These are phyloP conservation scores for Vitis amurensis DNA, from an alignment of 164 flowering plant species.

Conservation along the genomic window DNA sequence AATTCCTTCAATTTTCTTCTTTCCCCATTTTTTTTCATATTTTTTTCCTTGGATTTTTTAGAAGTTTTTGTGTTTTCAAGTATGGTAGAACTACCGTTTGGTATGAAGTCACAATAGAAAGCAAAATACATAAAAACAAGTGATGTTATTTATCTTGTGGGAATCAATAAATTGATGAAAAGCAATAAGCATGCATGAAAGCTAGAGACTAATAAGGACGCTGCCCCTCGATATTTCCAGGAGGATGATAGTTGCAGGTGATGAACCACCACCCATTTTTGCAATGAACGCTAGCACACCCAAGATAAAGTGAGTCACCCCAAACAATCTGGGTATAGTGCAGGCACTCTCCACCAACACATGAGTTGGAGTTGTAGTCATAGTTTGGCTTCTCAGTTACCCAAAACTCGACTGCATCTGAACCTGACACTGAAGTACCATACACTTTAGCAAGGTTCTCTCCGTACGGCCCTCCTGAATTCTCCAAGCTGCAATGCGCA, in stretches of 20 bases:
- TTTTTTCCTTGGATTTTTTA: too few relatives aligned
- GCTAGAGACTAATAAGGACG: constrained; percentile 1
- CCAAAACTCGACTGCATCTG: constrained; percentile 30
- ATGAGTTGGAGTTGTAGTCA: constrained; percentile 25
- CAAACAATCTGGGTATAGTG: constrained; percentile 55
- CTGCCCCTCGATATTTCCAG: constrained; percentile 2
- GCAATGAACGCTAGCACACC: constrained; percentile 45
- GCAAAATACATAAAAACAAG: too few relatives aligned
- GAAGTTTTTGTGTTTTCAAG: too few relatives aligned
- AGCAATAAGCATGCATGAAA: neutral
- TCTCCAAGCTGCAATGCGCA: constrained; percentile 17
- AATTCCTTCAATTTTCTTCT: too few relatives aligned
- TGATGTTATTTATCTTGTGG: too few relatives aligned
- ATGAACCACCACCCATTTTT: neutral
- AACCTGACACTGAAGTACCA: constrained; percentile 12
- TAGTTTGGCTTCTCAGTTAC: constrained; percentile 25
- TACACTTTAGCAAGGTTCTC: constrained; percentile 32
- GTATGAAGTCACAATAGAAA: too few relatives aligned
- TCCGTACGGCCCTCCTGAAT: constrained; percentile 38
- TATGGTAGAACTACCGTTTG: too few relatives aligned
- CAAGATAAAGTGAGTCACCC: constrained; percentile 27
- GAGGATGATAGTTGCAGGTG: constrained; percentile 11
- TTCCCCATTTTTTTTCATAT: too few relatives aligned
- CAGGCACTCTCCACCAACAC: constrained; percentile 33
- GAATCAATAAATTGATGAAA: too few relatives aligned